Evolutionary conservation across 2,329 filamentous ascomycete genomes (phyloP).

Genomic region (Microsporum audouinii): DNA sequence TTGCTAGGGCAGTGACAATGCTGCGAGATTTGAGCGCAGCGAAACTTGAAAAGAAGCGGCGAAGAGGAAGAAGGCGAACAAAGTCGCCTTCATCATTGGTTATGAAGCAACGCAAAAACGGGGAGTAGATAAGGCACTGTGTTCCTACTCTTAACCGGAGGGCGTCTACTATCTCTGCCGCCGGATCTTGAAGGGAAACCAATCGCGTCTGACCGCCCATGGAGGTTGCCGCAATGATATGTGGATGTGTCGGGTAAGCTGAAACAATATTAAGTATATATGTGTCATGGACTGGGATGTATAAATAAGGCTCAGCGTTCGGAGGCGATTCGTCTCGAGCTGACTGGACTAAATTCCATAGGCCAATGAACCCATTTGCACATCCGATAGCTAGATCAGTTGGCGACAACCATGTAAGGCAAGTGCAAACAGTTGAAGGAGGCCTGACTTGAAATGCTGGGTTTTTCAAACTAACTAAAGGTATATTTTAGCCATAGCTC

Average conservation of each 20-base stretch:
- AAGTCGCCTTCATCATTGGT: constrained; percentile 45
- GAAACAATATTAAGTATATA: constrained; percentile 33
- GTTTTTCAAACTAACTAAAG: constrained; percentile 32
- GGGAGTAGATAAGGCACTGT: constrained; percentile 43
- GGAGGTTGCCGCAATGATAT: constrained; percentile 41
- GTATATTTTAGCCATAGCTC: not conserved
- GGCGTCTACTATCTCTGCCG: constrained; percentile 35
- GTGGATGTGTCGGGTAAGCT: constrained; percentile 43
- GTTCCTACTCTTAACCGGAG: constrained; percentile 42
- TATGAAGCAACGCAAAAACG: constrained; percentile 44
- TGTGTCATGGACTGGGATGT: constrained; percentile 27
- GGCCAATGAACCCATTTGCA: constrained; percentile 45
- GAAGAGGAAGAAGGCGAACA: constrained; percentile 38
- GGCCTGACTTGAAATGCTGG: constrained; percentile 42
- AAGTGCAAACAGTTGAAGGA: constrained; percentile 44
- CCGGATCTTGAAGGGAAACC: constrained; percentile 42
- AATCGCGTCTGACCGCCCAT: constrained; percentile 46
- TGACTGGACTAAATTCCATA: constrained; percentile 38
- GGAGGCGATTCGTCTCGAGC: constrained; percentile 6
- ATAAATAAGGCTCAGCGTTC: constrained; percentile 25
- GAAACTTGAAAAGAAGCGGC: constrained; percentile 42
- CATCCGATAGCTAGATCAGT: constrained; percentile 45
- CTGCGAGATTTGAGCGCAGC: constrained; percentile 39
- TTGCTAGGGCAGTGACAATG: constrained; percentile 25
- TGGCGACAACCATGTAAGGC: constrained; percentile 46